phyloP scores from a whole-genome alignment of 139 green algal species.

The Volvox africanus region DNA sequence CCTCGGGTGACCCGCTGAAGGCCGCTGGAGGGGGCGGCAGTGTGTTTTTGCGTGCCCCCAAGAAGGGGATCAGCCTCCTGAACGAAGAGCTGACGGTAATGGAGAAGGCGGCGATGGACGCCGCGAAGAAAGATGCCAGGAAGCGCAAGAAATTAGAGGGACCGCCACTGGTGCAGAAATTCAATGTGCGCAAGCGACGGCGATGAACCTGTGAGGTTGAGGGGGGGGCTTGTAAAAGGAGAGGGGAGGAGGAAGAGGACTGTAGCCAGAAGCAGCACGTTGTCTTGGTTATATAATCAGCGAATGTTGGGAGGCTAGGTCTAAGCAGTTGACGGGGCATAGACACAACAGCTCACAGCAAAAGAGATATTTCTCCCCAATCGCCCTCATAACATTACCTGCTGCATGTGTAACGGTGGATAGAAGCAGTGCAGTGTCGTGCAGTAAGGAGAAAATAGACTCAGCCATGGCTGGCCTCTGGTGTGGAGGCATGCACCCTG shows the following conservation, averaged over 20 bases:
- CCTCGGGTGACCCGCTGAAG: constrained; percentile 50
- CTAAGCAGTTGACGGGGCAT: too few relatives aligned
- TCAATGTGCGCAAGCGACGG: constrained; percentile 44
- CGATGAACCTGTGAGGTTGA: not conserved
- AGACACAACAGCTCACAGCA: too few relatives aligned
- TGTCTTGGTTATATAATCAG: too few relatives aligned
- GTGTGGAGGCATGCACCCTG: too few relatives aligned
- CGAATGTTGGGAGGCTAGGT: too few relatives aligned
- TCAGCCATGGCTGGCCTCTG: too few relatives aligned
- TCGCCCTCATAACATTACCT: too few relatives aligned
- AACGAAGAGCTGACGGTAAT: constrained; percentile 63
- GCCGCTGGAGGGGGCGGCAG: constrained; percentile 5
- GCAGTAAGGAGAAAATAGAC: too few relatives aligned
- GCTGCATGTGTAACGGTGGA: too few relatives aligned
- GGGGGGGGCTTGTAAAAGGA: not conserved
- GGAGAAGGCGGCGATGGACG: constrained; percentile 50
- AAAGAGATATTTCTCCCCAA: too few relatives aligned
- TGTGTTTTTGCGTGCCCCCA: constrained; percentile 55
- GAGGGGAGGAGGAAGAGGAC: not conserved
- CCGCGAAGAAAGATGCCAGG: constrained; percentile 49
- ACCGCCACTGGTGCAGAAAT: constrained; percentile 15
- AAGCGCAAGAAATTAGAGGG: constrained; percentile 49
- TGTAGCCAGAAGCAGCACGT: too few relatives aligned
- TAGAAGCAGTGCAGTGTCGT: too few relatives aligned
- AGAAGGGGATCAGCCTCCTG: constrained; percentile 29